Conservation (phyloP, 129 eudicot species). For the Daucus carota region DNA sequence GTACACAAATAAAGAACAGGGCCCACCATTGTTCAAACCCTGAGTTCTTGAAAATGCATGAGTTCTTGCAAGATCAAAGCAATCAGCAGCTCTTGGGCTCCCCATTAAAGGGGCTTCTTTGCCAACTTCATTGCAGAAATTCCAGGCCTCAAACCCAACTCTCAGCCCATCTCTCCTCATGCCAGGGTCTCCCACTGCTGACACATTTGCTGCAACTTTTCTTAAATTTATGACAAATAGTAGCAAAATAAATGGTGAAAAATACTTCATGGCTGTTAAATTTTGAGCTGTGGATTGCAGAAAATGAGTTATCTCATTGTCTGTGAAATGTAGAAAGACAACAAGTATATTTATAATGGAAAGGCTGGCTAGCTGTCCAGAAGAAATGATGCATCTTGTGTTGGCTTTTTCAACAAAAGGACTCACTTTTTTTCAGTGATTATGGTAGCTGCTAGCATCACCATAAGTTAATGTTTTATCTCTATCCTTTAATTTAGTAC, state of each 20-base stretch:
- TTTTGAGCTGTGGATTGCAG: not conserved
- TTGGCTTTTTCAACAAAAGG: conserved; percentile 4
- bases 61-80: conserved; percentile 32
- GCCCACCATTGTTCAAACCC: not conserved
- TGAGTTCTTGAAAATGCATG: not conserved
- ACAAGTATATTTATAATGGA: not conserved
- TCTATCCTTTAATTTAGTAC: not conserved
- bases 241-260: conserved; percentile 1
- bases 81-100: conserved; percentile 92
- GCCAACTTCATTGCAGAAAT: conserved; percentile 87
- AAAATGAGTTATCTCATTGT: not conserved
- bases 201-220: not conserved
- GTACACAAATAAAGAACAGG: not conserved
- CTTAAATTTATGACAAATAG: conserved; percentile 10
- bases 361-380: not conserved
- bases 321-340: not conserved
- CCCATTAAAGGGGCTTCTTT: conserved; percentile 78
- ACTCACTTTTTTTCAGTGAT: not conserved
- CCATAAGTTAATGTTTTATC: not conserved
- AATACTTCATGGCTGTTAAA: not conserved
- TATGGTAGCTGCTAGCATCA: not conserved
- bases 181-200: conserved; percentile 83
- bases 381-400: not conserved
- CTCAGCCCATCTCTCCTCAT: conserved; percentile 70
- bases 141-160: conserved; percentile 85